Evolutionary conservation across 139 green algal species (phyloP).

Genomic region (Chlorella sp.): DNA sequence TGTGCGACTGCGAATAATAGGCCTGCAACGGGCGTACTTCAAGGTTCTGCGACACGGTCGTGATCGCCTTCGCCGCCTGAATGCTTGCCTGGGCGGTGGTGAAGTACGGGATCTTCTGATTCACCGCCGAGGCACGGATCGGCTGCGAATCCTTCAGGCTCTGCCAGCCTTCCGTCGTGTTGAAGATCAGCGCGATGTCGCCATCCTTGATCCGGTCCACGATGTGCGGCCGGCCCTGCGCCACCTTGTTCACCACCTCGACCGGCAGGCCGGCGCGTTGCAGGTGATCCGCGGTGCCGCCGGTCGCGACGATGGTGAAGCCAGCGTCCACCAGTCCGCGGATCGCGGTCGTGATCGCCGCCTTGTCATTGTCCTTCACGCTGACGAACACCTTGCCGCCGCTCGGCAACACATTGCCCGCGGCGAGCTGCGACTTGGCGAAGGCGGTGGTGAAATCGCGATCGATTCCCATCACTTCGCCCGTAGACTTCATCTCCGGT

Average conservation of each 20-base stretch:
- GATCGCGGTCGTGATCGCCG: slow-evolving; percentile 19
- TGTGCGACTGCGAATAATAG: too few relatives aligned
- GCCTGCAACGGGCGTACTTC: too few relatives aligned
- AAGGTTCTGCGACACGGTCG: too few relatives aligned
- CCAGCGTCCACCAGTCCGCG: slow-evolving; percentile 84
- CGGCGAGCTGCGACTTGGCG: slow-evolving; percentile 96
- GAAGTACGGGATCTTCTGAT: too few relatives aligned
- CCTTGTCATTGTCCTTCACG: slow-evolving; percentile 94
- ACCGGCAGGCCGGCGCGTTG: slow-evolving; percentile 57
- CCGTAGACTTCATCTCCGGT: slow-evolving; percentile 98
- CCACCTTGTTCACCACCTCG: slow-evolving; percentile 93
- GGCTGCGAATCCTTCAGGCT: too few relatives aligned
- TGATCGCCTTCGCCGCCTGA: too few relatives aligned
- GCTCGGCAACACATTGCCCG: slow-evolving; percentile 87
- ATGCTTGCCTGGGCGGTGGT: too few relatives aligned
- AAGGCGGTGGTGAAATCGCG: slow-evolving; percentile 89
- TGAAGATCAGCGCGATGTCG: slow-evolving; percentile 93
- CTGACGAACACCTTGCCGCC: slow-evolving; percentile 81
- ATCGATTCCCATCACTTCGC: slow-evolving; percentile 91
- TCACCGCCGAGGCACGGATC: too few relatives aligned
- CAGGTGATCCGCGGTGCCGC: slow-evolving; percentile 80
- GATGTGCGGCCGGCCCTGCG: slow-evolving; percentile 94
- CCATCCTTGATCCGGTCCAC: slow-evolving; percentile 85
- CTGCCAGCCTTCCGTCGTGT: too few relatives aligned
- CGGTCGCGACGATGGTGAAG: slow-evolving; percentile 90